Evolutionary conservation across 78 protist species (phyloP), one percentile per base, ranked within the genome.

Genomic region (Dictyostelium capitatum): DNA sequence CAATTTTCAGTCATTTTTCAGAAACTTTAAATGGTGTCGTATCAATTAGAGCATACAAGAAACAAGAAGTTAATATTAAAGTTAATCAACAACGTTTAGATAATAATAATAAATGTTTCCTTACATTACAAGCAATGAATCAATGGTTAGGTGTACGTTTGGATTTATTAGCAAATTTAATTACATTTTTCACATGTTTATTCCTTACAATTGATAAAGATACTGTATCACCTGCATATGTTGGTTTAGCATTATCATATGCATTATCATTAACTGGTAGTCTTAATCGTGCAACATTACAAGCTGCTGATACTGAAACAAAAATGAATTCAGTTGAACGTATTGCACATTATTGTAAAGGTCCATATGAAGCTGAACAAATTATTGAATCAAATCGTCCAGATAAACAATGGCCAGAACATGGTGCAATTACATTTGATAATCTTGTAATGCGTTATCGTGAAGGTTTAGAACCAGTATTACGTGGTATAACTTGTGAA

Each of bases 381-480:
- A 46, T 81, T 19, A 69, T 43, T 50, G 81, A 54, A 9, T 4
- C n/a, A 0, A 15, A 8, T 47, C 53, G 87, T 30, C 95, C 90
- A 53, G 25, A 74, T 1, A 11, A 57, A 25, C 47, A 82, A 6
- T 96, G 97, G 97, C 97, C 97, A 51, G 9, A 28, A 28, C 32
- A 80, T 9, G 98, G 98, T 12, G 48, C 51, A 5, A 57, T 97
- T 30, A 89, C 57, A 37, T 94, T 97, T 54, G 57, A 64, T 9
- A 64, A 95, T 46, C 72, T 94, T 14, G 54, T 75, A 11, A 75
- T 96, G 90, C 85, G 97, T n/a, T 98, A 98, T 83, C 94, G 99
- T 43, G 89, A 48, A 41, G 98, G 95, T 19, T 95, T 98, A 37
- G 97, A 95, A 28, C 95, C 83, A 48, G 97, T 94, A 19, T 90